Conservation (phyloP, 495 filamentous ascomycete species). For the Physcia stellaris region DNA sequence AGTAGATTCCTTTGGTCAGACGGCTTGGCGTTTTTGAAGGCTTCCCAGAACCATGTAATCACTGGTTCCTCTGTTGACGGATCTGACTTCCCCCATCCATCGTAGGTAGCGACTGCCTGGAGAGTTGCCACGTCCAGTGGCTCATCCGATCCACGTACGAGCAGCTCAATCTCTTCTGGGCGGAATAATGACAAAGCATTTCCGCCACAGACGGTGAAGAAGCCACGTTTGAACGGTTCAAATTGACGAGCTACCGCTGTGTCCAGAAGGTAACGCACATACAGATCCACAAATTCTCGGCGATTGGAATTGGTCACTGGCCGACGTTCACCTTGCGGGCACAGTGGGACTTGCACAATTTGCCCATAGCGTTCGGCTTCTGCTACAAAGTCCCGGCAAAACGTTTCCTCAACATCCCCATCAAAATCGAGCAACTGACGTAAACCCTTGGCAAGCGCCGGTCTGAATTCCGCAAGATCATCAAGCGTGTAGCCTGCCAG, state of each 20-base stretch:
- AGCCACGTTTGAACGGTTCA: constrained; percentile 90
- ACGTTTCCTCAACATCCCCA: constrained; percentile 70
- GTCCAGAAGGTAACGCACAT: constrained; percentile 71
- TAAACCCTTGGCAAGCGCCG: constrained; percentile 62
- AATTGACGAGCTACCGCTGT: constrained; percentile 69
- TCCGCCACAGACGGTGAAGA: constrained; percentile 84
- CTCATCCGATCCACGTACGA: constrained; percentile 82
- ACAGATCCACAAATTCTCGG: constrained; percentile 77
- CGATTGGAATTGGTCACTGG: constrained; percentile 78
- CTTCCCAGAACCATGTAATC: constrained; percentile 81
- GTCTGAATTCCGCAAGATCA: constrained; percentile 76
- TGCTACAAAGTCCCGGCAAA: constrained; percentile 73
- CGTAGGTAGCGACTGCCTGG: constrained; percentile 66
- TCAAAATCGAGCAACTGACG: constrained; percentile 68
- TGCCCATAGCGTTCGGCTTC: constrained; percentile 69
- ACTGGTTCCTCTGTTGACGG: constrained; percentile 45
- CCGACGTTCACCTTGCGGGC: constrained; percentile 55
- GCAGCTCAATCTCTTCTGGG: constrained; percentile 87
- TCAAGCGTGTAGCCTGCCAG: constrained; percentile 61
- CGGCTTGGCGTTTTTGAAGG: constrained; percentile 52
- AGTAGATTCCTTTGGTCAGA: constrained; percentile 63
- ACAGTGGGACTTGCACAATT: constrained; percentile 51
- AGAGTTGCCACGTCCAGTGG: constrained; percentile 64
- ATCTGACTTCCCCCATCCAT: constrained; percentile 49
- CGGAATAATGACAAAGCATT: constrained; percentile 83